Conservation (phyloP, 345 rosid species). For the Euphorbia lathyris region DNA sequence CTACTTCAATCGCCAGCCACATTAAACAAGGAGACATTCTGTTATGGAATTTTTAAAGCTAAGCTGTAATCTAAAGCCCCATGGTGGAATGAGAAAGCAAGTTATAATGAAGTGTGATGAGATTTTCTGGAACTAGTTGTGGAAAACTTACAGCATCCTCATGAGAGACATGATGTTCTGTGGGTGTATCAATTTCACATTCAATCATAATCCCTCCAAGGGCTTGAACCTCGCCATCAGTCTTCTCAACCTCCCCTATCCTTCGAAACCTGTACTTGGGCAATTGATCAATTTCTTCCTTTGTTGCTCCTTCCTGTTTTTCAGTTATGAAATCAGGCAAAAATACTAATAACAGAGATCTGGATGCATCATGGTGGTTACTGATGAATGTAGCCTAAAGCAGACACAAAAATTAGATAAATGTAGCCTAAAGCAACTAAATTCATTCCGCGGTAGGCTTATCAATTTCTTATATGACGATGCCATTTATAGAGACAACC, state of each 20-base stretch:
- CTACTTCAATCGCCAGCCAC: too few species aligned
- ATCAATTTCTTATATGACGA: too few species aligned
- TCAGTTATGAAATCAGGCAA: conserved; percentile 12
- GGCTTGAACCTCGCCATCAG: conserved; percentile 46
- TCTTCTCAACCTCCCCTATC: conserved; percentile 41
- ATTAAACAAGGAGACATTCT: background rate
- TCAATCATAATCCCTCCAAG: conserved; percentile 66
- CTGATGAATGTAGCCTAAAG: background rate
- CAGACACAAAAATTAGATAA: background rate
- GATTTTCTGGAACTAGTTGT: background rate
- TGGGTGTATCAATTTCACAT: conserved; percentile 49
- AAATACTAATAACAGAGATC: background rate
- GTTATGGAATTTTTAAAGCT: background rate
- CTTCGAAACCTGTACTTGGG: conserved; percentile 58
- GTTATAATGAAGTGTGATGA: background rate
- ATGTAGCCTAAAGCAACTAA: background rate
- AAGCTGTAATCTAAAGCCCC: background rate
- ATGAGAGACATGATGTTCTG: conserved; percentile 44
- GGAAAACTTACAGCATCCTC: conserved; percentile 74
- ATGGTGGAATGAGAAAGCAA: background rate
- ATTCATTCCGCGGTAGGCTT: too few species aligned
- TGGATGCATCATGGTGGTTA: background rate
- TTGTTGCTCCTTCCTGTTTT: conserved; percentile 81
- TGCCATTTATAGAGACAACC: too few species aligned
- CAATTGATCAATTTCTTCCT: conserved; percentile 64